Percentiles rank a stretch among this genome's conserved stretches.
These are phyloP conservation scores for Ophiosphaerella narmari DNA, from an alignment of 2,329 filamentous ascomycete genomes.

Conservation along the genomic window DNA sequence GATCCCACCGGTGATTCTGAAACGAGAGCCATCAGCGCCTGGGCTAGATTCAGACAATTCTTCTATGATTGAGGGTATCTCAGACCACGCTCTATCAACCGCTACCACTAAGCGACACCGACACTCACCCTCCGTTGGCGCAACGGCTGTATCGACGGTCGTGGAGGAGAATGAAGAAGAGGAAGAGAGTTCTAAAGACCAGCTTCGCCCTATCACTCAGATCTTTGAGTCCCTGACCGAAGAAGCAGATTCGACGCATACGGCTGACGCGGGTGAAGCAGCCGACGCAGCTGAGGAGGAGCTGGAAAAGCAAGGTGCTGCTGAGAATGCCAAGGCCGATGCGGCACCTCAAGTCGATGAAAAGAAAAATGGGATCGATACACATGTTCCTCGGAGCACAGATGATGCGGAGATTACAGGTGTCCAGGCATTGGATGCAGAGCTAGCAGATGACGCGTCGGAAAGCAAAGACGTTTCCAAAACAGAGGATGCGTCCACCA, in stretches of 20 bases:
- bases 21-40: slow-evolving; percentile 39
- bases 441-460: not conserved
- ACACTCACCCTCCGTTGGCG: slow-evolving; percentile 79
- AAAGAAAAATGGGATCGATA: slow-evolving; percentile 9
- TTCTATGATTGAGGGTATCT: slow-evolving; percentile 27
- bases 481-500: slow-evolving; percentile 1
- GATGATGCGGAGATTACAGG: slow-evolving; percentile 15
- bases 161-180: slow-evolving; percentile 83
- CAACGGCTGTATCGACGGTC: slow-evolving; percentile 74
- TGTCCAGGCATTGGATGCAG: slow-evolving; percentile 6
- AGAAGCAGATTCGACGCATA: slow-evolving; percentile 8
- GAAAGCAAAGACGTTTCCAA: slow-evolving; percentile 1
- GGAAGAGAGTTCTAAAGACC: slow-evolving; percentile 28
- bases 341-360: slow-evolving; percentile 11
- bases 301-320: slow-evolving; percentile 25
- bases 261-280: slow-evolving; percentile 18
- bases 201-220: slow-evolving; percentile 19
- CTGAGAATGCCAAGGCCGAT: slow-evolving; percentile 16
- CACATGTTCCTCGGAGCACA: slow-evolving; percentile 1
- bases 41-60: slow-evolving; percentile 23
- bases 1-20: slow-evolving; percentile 40
- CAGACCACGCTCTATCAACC: slow-evolving; percentile 56
- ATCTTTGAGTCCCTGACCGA: slow-evolving; percentile 21
- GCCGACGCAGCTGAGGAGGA: slow-evolving; percentile 12
- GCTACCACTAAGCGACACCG: slow-evolving; percentile 81